Percentiles rank a stretch among this genome's conserved stretches.
phyloP scores from a whole-genome alignment of 2,329 filamentous ascomycete genomes.

The Emergomyces orientalis region DNA sequence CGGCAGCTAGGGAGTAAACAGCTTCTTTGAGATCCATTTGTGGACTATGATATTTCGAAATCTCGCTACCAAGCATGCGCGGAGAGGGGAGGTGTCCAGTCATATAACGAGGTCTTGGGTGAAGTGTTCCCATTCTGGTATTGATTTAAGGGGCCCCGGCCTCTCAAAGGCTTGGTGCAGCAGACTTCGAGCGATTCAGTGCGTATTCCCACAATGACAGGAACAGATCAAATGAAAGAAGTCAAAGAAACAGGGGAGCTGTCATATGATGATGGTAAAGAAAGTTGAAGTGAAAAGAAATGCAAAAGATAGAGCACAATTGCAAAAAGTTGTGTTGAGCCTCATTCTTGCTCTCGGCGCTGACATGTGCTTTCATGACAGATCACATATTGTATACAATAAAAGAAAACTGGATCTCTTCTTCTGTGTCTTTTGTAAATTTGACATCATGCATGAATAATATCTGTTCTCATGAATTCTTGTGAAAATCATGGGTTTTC shows the following conservation, averaged over 20 bases:
- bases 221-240: background rate
- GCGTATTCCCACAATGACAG: background rate
- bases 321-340: background rate
- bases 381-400: background rate
- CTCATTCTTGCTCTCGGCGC: background rate
- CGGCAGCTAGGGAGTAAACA: constrained; percentile 1
- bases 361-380: background rate
- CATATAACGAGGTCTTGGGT: background rate
- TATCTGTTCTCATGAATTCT: background rate
- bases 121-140: background rate
- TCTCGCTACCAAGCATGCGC: constrained; percentile 1
- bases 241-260: background rate
- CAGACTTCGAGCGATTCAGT: background rate
- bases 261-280: background rate
- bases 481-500: background rate
- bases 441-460: background rate
- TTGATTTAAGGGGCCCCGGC: background rate
- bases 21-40: constrained; percentile 7
- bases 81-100: constrained; percentile 6
- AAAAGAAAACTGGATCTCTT: background rate
- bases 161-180: background rate
- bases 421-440: background rate
- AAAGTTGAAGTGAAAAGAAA: background rate
- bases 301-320: background rate
- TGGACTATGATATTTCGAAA: background rate